Evolutionary conservation across 768 basidiomycete species (phyloP), one percentile per base, ranked within the genome.

Genomic region (Tricholoma furcatifolium): DNA sequence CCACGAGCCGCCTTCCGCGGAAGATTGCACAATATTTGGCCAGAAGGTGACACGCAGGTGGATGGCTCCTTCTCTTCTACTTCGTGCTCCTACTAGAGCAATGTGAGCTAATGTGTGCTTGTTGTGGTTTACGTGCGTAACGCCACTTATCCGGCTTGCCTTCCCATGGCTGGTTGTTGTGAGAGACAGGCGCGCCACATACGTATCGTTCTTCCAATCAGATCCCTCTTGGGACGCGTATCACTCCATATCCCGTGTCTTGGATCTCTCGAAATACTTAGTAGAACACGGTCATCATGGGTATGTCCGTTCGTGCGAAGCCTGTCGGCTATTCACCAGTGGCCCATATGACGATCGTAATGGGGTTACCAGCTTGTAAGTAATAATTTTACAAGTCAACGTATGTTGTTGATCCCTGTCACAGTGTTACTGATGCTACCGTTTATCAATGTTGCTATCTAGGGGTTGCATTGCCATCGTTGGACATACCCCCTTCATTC

Each of bases 1-100:
- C 62, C 64, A 51, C 58, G 57, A 54, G 64, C 76, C 76, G 75
- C 66, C 72, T 73, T 69, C 70, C 74, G 70, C 75, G 76, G 76
- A 73, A 67, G 70, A 74, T 73, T 75, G 73, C 61, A 61, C 68
- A 71, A 66, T 58, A 51, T 64, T 62, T 64, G 63, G 65, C 66
- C 62, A 58, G 58, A 58, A 57, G 55, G 58, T 62, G 63, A 67
- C 65, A 66, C 66, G 62, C 67, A 65, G 65, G 67, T 60, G 63
- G 61, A 62, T 66, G 65, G 60, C 63, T 51, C 50, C 66, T 64
- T 60, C 57, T 54, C 62, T 65, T 63, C 62, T 56, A 56, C 63
- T 58, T 65, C 60, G 62, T 63, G 41, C 47, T 47, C 43, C n/a
- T 59, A 57, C 58, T 58, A 62, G 65, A 63, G 57, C 56, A 58